phyloP scores from a whole-genome alignment of 2,329 filamentous ascomycete genomes.

The Calcarisporium arbuscula region DNA sequence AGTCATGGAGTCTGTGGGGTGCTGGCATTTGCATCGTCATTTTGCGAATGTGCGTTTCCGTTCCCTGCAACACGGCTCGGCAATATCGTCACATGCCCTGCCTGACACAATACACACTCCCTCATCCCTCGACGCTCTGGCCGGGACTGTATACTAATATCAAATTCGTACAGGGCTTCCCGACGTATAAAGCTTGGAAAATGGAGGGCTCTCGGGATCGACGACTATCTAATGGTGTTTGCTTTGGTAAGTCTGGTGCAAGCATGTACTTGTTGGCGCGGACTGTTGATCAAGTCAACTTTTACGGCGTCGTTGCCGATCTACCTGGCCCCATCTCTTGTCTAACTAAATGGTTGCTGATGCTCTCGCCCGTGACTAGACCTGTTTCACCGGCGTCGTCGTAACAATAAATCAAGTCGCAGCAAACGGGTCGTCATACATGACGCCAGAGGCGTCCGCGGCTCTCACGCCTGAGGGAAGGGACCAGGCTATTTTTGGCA shows the following conservation, averaged over 20 bases:
- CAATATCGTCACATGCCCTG: too few relatives aligned
- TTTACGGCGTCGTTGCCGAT: too few relatives aligned
- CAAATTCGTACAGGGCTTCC: constrained; percentile 16
- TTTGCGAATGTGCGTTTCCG: neutral
- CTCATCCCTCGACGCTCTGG: neutral
- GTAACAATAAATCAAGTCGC: constrained; percentile 36
- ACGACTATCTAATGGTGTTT: constrained; percentile 52
- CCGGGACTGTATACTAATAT: neutral
- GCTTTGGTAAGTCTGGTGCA: constrained; percentile 27
- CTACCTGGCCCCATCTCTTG: too few relatives aligned
- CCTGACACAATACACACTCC: too few relatives aligned
- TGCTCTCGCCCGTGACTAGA: too few relatives aligned
- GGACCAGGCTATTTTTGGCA: constrained; percentile 39
- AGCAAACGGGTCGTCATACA: constrained; percentile 38
- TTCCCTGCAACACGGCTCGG: too few relatives aligned
- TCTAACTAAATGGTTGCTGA: too few relatives aligned
- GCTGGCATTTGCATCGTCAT: neutral
- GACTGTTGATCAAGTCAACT: constrained; percentile 6
- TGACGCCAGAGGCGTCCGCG: constrained; percentile 26
- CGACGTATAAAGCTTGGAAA: constrained; percentile 34
- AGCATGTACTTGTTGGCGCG: neutral
- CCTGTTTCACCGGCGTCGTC: constrained; percentile 34
- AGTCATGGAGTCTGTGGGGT: neutral
- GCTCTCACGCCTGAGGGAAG: constrained; percentile 39
- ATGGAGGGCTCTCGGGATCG: constrained; percentile 41